Conservation (phyloP, 495 filamentous ascomycete genomes). For the Penicillium argentinense region DNA sequence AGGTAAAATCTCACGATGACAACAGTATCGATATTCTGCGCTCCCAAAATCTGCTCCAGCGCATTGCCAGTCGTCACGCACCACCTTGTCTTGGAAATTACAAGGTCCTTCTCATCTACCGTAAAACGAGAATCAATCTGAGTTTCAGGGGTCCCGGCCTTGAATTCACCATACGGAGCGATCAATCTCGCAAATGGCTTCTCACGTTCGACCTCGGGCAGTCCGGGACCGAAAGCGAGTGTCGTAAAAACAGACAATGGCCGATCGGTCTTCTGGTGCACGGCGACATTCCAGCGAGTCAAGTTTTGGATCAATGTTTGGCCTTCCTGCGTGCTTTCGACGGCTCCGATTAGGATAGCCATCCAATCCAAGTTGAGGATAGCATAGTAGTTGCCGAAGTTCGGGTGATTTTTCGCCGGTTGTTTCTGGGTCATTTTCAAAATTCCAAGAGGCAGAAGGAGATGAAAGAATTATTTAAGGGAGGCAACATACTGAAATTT, state of each 20-base stretch:
- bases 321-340: conserved; percentile 32
- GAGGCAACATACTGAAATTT: no score
- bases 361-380: conserved; percentile 50
- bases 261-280: conserved; percentile 30
- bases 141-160: conserved; percentile 13
- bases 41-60: conserved; percentile 43
- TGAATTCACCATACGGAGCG: conserved; percentile 19
- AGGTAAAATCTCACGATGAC: conserved; percentile 43
- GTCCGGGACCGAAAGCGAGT: conserved; percentile 32
- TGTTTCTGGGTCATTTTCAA: no score
- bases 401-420: conserved; percentile 10
- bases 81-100: conserved; percentile 45
- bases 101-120: conserved; percentile 32
- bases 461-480: no score
- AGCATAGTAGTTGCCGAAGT: conserved; percentile 37
- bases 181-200: conserved; percentile 34
- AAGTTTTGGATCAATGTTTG: conserved; percentile 16
- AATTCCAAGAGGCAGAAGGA: no score
- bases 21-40: conserved; percentile 41
- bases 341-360: conserved; percentile 30
- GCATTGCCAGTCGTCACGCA: conserved; percentile 40
- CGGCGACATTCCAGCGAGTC: conserved; percentile 36
- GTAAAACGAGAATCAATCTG: conserved; percentile 33
- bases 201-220: conserved; percentile 31
- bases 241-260: conserved; percentile 44